Conservation (phyloP, 305 asterid genomes). For the Salvia sclarea region DNA sequence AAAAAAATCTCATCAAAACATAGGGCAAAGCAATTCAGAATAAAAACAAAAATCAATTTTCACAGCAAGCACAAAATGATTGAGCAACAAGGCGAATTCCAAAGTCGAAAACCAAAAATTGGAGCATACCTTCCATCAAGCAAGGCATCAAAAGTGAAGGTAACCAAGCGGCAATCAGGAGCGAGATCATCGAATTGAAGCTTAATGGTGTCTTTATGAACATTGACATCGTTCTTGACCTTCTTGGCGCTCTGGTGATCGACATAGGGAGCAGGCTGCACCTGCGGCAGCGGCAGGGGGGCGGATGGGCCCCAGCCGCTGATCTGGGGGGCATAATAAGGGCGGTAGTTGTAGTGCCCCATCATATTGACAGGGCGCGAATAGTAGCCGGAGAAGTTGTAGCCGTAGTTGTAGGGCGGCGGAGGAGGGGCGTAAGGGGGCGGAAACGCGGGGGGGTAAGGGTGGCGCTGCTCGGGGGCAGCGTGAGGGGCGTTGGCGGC, state of each 20-base stretch:
- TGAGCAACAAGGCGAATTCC: background rate
- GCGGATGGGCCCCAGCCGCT: conserved; percentile 47
- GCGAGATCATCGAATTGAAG: conserved; percentile 57
- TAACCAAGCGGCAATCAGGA: conserved; percentile 63
- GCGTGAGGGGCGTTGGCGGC: conserved; percentile 54
- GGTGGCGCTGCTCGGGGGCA: conserved; percentile 37
- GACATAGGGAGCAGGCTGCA: conserved; percentile 66
- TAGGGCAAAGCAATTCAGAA: too few relatives aligned
- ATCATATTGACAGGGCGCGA: conserved; percentile 41
- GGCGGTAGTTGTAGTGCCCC: conserved; percentile 44
- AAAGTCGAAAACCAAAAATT: background rate
- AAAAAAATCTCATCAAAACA: background rate
- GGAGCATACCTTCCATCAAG: conserved; percentile 75
- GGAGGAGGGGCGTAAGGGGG: conserved; percentile 28
- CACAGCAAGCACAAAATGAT: background rate
- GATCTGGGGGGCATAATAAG: conserved; percentile 38
- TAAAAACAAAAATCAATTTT: background rate
- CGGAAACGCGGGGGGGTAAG: conserved; percentile 30
- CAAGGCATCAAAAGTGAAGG: conserved; percentile 85
- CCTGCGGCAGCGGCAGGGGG: conserved; percentile 35
- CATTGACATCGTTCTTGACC: conserved; percentile 85
- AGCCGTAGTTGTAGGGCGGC: conserved; percentile 42
- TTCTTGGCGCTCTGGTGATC: conserved; percentile 84
- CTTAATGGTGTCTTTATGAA: conserved; percentile 74
- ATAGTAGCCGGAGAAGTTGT: conserved; percentile 43